These are phyloP conservation scores for Kodamaea restingae DNA, from an alignment of 805 yeast genomes.

Conservation along the genomic window DNA sequence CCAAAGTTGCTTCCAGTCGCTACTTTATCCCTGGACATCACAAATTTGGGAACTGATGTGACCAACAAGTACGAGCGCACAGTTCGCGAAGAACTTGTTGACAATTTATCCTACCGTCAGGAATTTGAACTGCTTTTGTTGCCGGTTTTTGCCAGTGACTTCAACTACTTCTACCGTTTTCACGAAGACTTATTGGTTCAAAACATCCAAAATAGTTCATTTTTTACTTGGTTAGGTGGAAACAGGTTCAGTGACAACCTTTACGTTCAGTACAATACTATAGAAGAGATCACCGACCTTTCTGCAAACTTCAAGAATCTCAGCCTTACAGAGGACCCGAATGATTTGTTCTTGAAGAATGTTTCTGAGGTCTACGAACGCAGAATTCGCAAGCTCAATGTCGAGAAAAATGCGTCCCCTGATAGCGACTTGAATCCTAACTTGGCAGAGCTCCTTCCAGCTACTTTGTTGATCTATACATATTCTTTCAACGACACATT, in stretches of 20 bases:
- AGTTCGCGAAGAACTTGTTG: slow-evolving; percentile 13
- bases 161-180: slow-evolving; percentile 19
- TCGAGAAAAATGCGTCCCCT: not conserved
- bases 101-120: slow-evolving; percentile 10
- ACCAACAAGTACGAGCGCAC: slow-evolving; percentile 19
- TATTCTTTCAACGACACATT: slow-evolving; percentile 16
- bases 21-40: slow-evolving; percentile 25
- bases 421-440: slow-evolving; percentile 11
- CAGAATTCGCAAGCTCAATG: slow-evolving; percentile 9
- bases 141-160: slow-evolving; percentile 23
- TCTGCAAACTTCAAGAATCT: slow-evolving; percentile 7
- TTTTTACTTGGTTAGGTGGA: slow-evolving; percentile 30
- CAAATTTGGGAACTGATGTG: slow-evolving; percentile 18
- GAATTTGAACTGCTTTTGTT: slow-evolving; percentile 16
- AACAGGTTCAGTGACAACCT: slow-evolving; percentile 19
- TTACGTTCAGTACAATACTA: slow-evolving; percentile 11
- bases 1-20: slow-evolving; percentile 14
- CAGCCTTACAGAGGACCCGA: slow-evolving; percentile 8
- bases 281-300: slow-evolving; percentile 14
- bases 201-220: slow-evolving; percentile 22
- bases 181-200: slow-evolving; percentile 15
- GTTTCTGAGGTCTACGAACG: slow-evolving; percentile 13
- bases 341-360: slow-evolving; percentile 16
- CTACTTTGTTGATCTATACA: slow-evolving; percentile 14
- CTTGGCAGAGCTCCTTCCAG: slow-evolving; percentile 17